phyloP scores from a whole-genome alignment of 2,329 filamentous ascomycete genomes.

The Sporothrix brasiliensis region DNA sequence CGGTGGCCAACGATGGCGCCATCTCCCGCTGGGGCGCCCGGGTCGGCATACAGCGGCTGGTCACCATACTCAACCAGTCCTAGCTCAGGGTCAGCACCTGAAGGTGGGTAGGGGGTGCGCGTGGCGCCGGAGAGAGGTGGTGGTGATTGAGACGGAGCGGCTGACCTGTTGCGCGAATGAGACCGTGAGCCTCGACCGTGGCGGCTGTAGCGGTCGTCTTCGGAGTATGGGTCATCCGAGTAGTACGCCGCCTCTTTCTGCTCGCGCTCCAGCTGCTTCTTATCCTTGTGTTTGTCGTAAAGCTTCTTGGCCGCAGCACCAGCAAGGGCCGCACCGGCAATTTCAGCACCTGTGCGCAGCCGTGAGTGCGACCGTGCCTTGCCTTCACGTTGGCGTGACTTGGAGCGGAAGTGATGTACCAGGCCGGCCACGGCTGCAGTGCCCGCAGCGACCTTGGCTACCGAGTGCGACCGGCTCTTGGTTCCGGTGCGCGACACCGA shows the following conservation, averaged over 20 bases:
- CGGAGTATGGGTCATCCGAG: constrained; percentile 42
- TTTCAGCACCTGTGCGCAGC: constrained; percentile 60
- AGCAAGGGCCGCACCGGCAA: constrained; percentile 62
- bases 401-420: constrained; percentile 60
- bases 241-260: constrained; percentile 40
- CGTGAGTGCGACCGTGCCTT: constrained; percentile 52
- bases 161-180: constrained; percentile 40
- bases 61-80: constrained; percentile 69
- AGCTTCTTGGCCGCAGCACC: constrained; percentile 64
- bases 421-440: constrained; percentile 62
- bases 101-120: constrained; percentile 49
- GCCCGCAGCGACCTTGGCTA: constrained; percentile 61
- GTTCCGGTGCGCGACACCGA: constrained; percentile 49
- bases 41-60: constrained; percentile 55
- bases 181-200: constrained; percentile 37
- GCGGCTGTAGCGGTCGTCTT: constrained; percentile 44
- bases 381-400: constrained; percentile 52
- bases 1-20: constrained; percentile 26
- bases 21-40: constrained; percentile 41
- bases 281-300: constrained; percentile 63
- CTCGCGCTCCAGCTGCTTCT: constrained; percentile 54
- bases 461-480: constrained; percentile 50
- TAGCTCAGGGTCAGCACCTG: constrained; percentile 63
- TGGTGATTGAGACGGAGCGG: constrained; percentile 24
- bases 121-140: constrained; percentile 31